A percentile compares a stretch with the other conserved stretches of the same genome.
Evolutionary conservation across 441 rosid species (phyloP).

Genomic region (Adansonia gregorii): DNA sequence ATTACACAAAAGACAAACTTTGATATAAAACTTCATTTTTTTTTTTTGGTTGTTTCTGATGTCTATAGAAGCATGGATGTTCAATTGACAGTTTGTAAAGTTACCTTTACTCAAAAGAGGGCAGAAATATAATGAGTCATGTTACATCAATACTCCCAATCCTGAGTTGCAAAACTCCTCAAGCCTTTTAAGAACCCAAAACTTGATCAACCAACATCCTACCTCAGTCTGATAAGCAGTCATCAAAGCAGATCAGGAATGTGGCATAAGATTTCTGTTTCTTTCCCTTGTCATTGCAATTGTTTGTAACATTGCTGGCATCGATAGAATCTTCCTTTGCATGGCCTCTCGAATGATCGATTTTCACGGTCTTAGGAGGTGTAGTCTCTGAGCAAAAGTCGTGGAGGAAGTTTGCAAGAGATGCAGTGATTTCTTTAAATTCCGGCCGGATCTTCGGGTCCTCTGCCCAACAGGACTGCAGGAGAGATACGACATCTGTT

Average conservation of each 20-base stretch:
- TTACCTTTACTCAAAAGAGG: too few relatives aligned
- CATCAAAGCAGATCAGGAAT: slow-evolving; percentile 29
- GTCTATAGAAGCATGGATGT: too few relatives aligned
- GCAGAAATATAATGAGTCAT: too few relatives aligned
- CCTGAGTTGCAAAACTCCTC: too few relatives aligned
- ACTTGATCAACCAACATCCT: not conserved
- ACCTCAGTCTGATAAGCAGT: slow-evolving; percentile 31
- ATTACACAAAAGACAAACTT: too few relatives aligned
- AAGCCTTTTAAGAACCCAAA: not conserved
- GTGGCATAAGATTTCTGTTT: slow-evolving; percentile 13
- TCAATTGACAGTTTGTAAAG: too few relatives aligned
- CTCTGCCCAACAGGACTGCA: slow-evolving; percentile 64
- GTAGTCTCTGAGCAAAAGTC: slow-evolving; percentile 25
- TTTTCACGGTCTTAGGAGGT: slow-evolving; percentile 23
- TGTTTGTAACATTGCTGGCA: slow-evolving; percentile 21
- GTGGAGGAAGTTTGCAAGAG: slow-evolving; percentile 35
- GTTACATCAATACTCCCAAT: too few relatives aligned
- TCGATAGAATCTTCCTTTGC: slow-evolving; percentile 10
- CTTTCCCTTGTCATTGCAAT: slow-evolving; percentile 18
- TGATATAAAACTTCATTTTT: too few relatives aligned
- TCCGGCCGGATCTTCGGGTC: slow-evolving; percentile 59
- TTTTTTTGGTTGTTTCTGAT: too few relatives aligned
- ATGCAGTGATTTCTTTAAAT: slow-evolving; percentile 46
- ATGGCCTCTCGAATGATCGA: slow-evolving; percentile 17
- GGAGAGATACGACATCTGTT: slow-evolving; percentile 36